Conservation (phyloP, 306 rosid species). For the Cucurbita maxima region DNA sequence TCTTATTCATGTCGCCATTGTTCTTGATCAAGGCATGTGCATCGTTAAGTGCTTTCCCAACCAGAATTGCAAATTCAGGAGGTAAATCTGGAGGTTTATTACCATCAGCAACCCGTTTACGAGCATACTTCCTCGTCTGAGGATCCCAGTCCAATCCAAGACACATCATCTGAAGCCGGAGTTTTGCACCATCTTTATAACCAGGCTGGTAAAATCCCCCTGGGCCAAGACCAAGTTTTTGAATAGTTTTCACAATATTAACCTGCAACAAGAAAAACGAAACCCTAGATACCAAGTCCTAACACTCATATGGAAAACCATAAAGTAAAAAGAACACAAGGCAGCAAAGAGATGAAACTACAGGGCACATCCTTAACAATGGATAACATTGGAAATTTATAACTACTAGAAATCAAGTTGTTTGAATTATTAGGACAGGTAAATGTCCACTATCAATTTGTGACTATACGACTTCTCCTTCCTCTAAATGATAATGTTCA, state of each 20-base stretch:
- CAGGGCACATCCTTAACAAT: not conserved
- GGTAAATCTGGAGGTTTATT: conserved; percentile 37
- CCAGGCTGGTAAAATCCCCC: conserved; percentile 65
- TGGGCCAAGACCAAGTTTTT: conserved; percentile 36
- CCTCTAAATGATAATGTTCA: too few species aligned
- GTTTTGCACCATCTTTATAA: conserved; percentile 40
- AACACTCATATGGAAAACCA: not conserved
- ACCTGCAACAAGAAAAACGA: conserved; percentile 22
- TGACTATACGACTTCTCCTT: not conserved
- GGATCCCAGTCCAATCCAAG: conserved; percentile 71
- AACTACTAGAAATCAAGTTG: not conserved
- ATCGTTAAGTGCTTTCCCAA: conserved; percentile 19
- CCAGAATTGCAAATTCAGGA: conserved; percentile 13
- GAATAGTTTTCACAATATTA: conserved; percentile 26
- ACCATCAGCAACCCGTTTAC: conserved; percentile 17
- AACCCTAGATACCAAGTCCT: not conserved
- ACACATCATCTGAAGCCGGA: conserved; percentile 56
- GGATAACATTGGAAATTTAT: not conserved
- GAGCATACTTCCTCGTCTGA: conserved; percentile 33
- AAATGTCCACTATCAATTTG: not conserved
- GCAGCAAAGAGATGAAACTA: not conserved
- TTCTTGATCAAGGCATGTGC: conserved; percentile 26
- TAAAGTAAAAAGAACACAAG: not conserved
- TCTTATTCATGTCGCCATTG: not conserved
- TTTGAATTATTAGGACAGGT: not conserved